phyloP scores from a whole-genome alignment of 805 yeast species.

The Wickerhamomyces sydowiorum region DNA sequence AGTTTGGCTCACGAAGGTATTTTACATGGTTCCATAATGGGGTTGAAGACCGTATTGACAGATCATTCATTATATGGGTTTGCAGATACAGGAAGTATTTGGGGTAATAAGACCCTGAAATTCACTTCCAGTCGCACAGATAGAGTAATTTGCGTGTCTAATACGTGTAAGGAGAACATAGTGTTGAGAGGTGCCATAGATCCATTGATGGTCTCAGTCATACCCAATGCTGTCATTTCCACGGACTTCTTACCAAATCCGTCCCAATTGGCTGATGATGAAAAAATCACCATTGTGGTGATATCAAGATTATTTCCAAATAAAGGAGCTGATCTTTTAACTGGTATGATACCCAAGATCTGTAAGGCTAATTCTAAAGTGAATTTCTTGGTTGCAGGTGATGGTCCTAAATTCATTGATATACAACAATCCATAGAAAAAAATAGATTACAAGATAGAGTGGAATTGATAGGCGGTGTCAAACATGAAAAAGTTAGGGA shows the following conservation, averaged over 20 bases:
- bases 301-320: constrained; percentile 92
- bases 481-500: constrained; percentile 91
- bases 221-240: constrained; percentile 92
- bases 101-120: constrained; percentile 81
- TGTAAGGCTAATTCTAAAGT: constrained; percentile 61
- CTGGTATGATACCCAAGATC: constrained; percentile 78
- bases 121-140: constrained; percentile 84
- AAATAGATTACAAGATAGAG: constrained; percentile 80
- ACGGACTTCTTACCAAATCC: constrained; percentile 64
- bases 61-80: constrained; percentile 96
- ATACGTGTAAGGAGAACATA: constrained; percentile 94
- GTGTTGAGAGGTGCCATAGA: constrained; percentile 81
- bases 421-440: constrained; percentile 93
- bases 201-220: constrained; percentile 76
- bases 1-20: constrained; percentile 86
- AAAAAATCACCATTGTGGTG: constrained; percentile 74
- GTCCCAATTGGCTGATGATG: constrained; percentile 22
- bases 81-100: constrained; percentile 73
- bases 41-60: constrained; percentile 84
- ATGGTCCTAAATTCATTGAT: constrained; percentile 93
- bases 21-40: constrained; percentile 91
- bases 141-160: constrained; percentile 93
- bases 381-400: constrained; percentile 86
- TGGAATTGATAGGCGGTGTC: constrained; percentile 77
- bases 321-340: constrained; percentile 88